Percentiles rank a stretch among this genome's conserved stretches.
These are phyloP conservation scores for Fusarium beomiforme DNA, from an alignment of 2,329 filamentous ascomycete genomes.

Conservation along the genomic window DNA sequence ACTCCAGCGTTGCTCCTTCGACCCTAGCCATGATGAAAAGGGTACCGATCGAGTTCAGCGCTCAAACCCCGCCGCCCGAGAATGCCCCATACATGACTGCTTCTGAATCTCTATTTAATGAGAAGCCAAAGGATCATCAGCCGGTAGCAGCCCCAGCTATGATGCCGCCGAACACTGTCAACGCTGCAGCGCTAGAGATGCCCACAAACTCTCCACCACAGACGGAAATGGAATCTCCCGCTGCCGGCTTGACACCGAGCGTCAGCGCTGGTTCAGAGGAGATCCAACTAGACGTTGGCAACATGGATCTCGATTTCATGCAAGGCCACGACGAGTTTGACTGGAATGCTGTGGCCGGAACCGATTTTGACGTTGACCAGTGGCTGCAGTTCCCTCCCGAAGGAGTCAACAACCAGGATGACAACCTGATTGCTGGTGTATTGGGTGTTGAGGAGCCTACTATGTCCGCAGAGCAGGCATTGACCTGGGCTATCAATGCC, in stretches of 20 bases:
- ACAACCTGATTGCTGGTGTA: constrained; percentile 49
- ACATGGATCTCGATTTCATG: constrained; percentile 59
- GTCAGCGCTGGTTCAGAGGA: constrained; percentile 57
- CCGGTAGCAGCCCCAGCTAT: constrained; percentile 35
- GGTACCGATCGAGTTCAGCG: constrained; percentile 51
- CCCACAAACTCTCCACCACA: constrained; percentile 56
- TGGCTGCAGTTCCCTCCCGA: constrained; percentile 68
- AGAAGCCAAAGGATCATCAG: constrained; percentile 42
- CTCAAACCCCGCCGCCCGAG: constrained; percentile 65
- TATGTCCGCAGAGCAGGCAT: constrained; percentile 43
- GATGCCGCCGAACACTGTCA: constrained; percentile 52
- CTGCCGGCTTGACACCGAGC: constrained; percentile 55
- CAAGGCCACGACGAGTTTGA: constrained; percentile 61
- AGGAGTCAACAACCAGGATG: constrained; percentile 53
- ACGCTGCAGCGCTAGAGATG: constrained; percentile 49
- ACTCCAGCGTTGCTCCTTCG: constrained; percentile 48
- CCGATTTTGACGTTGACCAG: constrained; percentile 67
- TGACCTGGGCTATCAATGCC: constrained; percentile 44
- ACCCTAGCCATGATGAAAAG: constrained; percentile 50
- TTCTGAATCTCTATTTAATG: constrained; percentile 52
- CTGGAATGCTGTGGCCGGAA: constrained; percentile 62
- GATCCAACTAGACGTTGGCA: constrained; percentile 47
- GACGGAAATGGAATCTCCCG: constrained; percentile 54
- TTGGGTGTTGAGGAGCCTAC: constrained; percentile 44
- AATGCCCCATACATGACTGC: constrained; percentile 56